These are phyloP conservation scores for Arctium minus DNA, from an alignment of 129 eudicot genomes.

Conservation along the genomic window DNA sequence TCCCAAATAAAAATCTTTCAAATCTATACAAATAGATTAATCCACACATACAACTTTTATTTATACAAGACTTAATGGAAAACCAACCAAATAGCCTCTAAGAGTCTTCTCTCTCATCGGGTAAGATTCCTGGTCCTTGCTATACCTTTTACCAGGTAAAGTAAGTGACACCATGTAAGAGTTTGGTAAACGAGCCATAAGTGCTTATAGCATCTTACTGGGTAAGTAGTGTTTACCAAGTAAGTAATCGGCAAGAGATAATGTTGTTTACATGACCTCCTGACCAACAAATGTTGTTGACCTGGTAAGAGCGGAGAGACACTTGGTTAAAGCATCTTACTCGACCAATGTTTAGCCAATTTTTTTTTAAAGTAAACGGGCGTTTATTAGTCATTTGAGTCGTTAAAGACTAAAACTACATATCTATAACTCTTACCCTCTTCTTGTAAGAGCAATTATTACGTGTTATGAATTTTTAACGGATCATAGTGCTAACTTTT, in stretches of 20 bases:
- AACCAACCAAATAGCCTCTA: no score
- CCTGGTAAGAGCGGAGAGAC: no score
- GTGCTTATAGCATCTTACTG: background rate
- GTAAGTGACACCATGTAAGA: no score
- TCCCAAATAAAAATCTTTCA: no score
- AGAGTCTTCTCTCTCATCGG: no score
- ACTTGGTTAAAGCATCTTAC: background rate
- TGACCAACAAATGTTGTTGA: background rate
- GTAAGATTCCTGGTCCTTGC: no score
- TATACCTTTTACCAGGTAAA: no score
- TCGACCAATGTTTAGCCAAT: background rate
- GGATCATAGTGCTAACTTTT: background rate
- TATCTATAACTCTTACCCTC: background rate
- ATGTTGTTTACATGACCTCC: background rate
- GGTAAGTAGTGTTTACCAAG: background rate
- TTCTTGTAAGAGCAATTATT: background rate
- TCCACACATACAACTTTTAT: no score
- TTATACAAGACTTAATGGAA: no score
- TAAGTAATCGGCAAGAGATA: background rate
- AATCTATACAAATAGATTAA: no score
- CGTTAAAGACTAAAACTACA: constrained; percentile 42
- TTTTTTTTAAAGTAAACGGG: constrained; percentile 8
- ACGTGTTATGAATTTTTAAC: background rate
- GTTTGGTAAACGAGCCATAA: no score
- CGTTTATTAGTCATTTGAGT: constrained; percentile 48